Evolutionary conservation across 768 basidiomycete species (phyloP).

Genomic region (Solioccasus polychromus): DNA sequence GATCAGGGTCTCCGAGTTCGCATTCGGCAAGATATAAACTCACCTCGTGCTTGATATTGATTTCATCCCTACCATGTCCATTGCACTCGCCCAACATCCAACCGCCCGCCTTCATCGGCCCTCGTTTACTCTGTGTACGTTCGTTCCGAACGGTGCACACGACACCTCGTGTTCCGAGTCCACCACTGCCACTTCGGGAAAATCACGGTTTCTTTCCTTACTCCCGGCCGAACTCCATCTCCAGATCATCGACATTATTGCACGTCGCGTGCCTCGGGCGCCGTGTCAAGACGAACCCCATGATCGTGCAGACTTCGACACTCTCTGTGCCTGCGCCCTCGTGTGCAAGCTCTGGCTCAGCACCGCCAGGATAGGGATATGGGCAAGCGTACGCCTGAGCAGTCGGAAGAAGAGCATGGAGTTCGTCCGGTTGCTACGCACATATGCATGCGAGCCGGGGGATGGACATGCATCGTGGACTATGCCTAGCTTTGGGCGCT

Average conservation of each 20-base stretch:
- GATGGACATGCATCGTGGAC: constrained; percentile 32
- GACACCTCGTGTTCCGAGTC: background rate
- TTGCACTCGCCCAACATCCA: constrained; percentile 6
- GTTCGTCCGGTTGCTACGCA: constrained; percentile 16
- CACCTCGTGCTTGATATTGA: constrained; percentile 3
- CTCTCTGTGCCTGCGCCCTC: constrained; percentile 26
- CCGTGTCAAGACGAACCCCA: constrained; percentile 10
- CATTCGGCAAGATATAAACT: constrained; percentile 7
- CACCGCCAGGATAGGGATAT: constrained; percentile 22
- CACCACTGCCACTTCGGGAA: constrained; percentile 1
- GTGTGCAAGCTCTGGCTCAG: constrained; percentile 32
- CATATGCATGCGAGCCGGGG: constrained; percentile 11
- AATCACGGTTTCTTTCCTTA: constrained; percentile 12
- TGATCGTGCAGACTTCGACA: constrained; percentile 15
- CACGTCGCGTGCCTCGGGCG: constrained; percentile 11
- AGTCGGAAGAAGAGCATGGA: constrained; percentile 18
- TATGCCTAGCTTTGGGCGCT: constrained; percentile 59
- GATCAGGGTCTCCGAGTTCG: background rate
- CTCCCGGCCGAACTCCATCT: constrained; percentile 32
- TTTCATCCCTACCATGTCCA: constrained; percentile 13
- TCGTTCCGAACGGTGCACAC: background rate
- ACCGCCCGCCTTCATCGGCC: constrained; percentile 2
- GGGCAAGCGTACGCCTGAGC: constrained; percentile 21
- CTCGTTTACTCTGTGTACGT: constrained; percentile 2
- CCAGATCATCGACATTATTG: constrained; percentile 27